Percentiles rank a stretch among this genome's conserved stretches.
Conservation (phyloP, 176 grass and related monocot species). For the Aegilops bicornis region DNA sequence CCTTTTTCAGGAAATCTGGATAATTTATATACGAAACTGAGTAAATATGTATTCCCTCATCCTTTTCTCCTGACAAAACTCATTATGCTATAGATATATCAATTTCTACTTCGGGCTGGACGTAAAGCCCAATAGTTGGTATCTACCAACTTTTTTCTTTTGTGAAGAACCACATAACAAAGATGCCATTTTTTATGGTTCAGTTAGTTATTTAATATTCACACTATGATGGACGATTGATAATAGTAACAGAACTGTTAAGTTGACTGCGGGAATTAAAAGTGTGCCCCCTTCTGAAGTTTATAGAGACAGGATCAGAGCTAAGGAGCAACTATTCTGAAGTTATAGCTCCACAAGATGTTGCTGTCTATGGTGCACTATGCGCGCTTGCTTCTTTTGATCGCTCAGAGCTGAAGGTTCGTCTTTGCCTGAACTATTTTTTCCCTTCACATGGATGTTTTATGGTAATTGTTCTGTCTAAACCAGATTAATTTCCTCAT, state of each 20-base stretch:
- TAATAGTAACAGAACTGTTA: not conserved
- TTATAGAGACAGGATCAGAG: conserved; percentile 89
- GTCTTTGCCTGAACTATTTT: conserved; percentile 15
- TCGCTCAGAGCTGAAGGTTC: conserved; percentile 93
- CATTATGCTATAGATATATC: not conserved
- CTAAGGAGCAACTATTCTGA: conserved; percentile 92
- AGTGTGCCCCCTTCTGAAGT: conserved; percentile 38
- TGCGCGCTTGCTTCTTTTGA: conserved; percentile 99
- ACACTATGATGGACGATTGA: not conserved
- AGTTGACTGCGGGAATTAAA: not conserved
- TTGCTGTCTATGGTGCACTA: conserved; percentile 93
- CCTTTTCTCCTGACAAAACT: not conserved
- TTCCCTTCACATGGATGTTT: not conserved
- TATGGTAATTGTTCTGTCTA: not conserved
- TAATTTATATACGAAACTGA: not conserved
- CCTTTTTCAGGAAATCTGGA: not conserved
- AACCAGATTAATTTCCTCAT: not conserved
- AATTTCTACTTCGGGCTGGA: not conserved
- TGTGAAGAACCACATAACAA: not conserved
- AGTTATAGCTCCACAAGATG: conserved; percentile 94
- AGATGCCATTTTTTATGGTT: not conserved
- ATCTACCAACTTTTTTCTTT: not conserved
- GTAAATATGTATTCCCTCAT: not conserved
- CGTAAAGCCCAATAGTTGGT: not conserved
- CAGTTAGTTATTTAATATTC: not conserved